Evolutionary conservation across 768 basidiomycete species (phyloP), one percentile per base, ranked within the genome.

Genomic region (Panellus pusillus): DNA sequence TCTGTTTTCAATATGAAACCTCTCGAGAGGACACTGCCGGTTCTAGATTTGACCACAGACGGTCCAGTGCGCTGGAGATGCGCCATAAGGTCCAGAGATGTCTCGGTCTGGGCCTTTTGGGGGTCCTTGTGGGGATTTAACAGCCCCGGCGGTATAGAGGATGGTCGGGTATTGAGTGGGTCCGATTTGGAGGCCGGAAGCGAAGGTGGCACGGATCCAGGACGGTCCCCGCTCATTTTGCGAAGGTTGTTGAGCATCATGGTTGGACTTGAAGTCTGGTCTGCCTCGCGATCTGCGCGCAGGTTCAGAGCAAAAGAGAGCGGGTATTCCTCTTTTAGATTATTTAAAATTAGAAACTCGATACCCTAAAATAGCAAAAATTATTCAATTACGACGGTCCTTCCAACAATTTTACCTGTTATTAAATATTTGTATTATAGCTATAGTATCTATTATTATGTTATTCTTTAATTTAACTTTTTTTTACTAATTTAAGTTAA

Each of bases 1-100:
- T 97, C 95, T 15, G 93, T 95, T 76, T 98, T 99, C 62, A 99
- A 73, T 50, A 99, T 95, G 68, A 94, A 92, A 0, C 93, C 91
- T 57, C 93, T 74, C 4, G 89, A 86, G 6, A 96, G 74, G 31
- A 96, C 93, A 61, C 88, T 91, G 15, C 93, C 93, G 0, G 78
- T 76, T 53, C 93, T 79, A 6, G 89, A 86, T 72, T 93, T 92
- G 51, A 94, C 92, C 31, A 94, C 78, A 1, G 85, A 84, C 1
- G 84, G 75, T 45, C 80, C 86, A 28, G 87, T 86, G 18, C 82
- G 82, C 55, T 84, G 79, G 7, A 91, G 75, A 56, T 76, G 77
- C 44, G 73, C 72, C 69, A 85, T 83, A 24, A 88, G 71, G 68
- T 91, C 87, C 31, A 86, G 66, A 11, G 80, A 73, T 1, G 64